These are phyloP conservation scores for Arbutus unedo DNA, from an alignment of 148 eudicot genomes.

Conservation along the genomic window DNA sequence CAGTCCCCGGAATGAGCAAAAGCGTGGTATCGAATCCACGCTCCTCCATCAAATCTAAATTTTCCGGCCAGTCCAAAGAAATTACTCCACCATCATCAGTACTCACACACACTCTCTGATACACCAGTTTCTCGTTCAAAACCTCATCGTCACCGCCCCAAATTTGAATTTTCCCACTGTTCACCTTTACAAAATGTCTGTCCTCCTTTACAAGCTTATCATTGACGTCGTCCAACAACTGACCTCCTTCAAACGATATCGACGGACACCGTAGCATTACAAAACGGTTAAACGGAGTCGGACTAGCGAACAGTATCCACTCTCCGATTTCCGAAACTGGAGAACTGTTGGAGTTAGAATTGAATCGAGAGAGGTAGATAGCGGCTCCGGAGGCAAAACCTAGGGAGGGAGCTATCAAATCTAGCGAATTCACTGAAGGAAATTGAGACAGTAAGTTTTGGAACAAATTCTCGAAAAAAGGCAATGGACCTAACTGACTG, in stretches of 20 bases:
- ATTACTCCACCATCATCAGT: conserved; percentile 86
- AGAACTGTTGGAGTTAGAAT: neutral
- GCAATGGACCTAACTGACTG: conserved; percentile 11
- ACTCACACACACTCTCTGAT: conserved; percentile 76
- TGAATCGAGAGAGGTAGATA: conserved; percentile 26
- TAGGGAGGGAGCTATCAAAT: conserved; percentile 41
- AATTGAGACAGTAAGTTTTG: conserved; percentile 33
- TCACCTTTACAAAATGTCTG: conserved; percentile 62
- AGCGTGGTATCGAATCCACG: conserved; percentile 81
- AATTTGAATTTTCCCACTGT: conserved; percentile 48
- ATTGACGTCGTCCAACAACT: conserved; percentile 42
- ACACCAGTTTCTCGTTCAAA: conserved; percentile 37
- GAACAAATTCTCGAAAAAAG: conserved; percentile 23
- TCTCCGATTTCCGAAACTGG: conserved; percentile 40
- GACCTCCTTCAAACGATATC: conserved; percentile 39
- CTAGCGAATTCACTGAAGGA: conserved; percentile 26
- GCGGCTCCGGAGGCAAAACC: conserved; percentile 59
- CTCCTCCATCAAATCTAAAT: conserved; percentile 70
- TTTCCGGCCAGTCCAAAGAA: conserved; percentile 82
- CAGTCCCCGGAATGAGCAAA: conserved; percentile 69
- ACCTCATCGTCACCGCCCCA: conserved; percentile 5
- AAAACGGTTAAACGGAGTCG: conserved; percentile 91
- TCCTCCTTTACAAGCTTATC: conserved; percentile 69
- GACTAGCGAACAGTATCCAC: conserved; percentile 72
- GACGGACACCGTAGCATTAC: conserved; percentile 72